Conservation (phyloP, 2,329 filamentous ascomycete species). For the Coniochaeta prunicola region DNA sequence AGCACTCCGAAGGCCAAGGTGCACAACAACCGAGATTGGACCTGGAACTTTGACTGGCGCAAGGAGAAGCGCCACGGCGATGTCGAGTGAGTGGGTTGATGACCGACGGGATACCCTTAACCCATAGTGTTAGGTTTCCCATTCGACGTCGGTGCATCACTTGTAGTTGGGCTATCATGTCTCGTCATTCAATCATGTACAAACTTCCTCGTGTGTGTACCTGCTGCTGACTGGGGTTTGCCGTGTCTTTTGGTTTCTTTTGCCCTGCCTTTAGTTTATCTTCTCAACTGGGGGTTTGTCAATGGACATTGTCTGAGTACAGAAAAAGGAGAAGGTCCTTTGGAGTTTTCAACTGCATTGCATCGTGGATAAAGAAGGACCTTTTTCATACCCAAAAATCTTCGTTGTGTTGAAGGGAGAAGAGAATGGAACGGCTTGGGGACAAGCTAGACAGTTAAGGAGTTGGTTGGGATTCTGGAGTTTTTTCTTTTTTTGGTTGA, state of each 20-base stretch:
- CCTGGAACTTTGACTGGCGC: slow-evolving; percentile 42
- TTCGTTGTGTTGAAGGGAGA: slow-evolving; percentile 5
- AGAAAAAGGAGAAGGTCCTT: slow-evolving; percentile 1
- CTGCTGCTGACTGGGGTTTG: slow-evolving; percentile 12
- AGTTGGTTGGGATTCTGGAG: slow-evolving; percentile 1
- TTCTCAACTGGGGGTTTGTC: slow-evolving; percentile 6
- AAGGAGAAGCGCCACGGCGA: slow-evolving; percentile 60
- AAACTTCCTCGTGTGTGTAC: slow-evolving; percentile 13
- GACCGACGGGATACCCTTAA: slow-evolving; percentile 56
- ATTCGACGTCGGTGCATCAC: slow-evolving; percentile 36
- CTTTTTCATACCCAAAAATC: slow-evolving; percentile 10
- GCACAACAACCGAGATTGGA: slow-evolving; percentile 40
- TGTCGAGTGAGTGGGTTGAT: slow-evolving; percentile 95
- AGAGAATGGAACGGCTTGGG: slow-evolving; percentile 1
- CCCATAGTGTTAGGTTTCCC: neutral
- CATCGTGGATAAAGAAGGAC: slow-evolving; percentile 1
- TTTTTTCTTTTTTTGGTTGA: slow-evolving; percentile 2
- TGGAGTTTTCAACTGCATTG: neutral
- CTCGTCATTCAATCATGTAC: slow-evolving; percentile 9
- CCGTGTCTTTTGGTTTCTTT: slow-evolving; percentile 16
- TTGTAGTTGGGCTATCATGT: slow-evolving; percentile 49
- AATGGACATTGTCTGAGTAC: slow-evolving; percentile 5
- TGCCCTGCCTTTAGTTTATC: slow-evolving; percentile 6
- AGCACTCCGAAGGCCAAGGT: slow-evolving; percentile 32
- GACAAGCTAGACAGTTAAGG: neutral